These are phyloP conservation scores for Dryadomyces quercivorus DNA, from an alignment of 2,329 filamentous ascomycete genomes.

Conservation along the genomic window DNA sequence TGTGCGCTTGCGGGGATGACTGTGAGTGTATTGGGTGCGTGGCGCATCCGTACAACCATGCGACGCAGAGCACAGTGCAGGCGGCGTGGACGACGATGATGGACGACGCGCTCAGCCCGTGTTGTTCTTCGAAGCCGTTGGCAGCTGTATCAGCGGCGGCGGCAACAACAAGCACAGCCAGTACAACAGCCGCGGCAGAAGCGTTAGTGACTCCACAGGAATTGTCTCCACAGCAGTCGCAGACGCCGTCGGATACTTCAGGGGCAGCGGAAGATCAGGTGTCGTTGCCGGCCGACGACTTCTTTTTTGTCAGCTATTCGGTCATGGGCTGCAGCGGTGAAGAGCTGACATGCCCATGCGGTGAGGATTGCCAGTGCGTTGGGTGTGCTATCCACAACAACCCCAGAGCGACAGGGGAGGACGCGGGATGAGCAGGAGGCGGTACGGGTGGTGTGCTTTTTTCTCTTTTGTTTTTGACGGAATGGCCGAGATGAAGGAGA, in stretches of 20 bases:
- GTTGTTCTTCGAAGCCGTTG: background rate
- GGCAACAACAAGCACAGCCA: background rate
- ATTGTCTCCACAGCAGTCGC: slow-evolving; percentile 25
- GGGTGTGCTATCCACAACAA: slow-evolving; percentile 56
- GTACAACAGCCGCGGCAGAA: background rate
- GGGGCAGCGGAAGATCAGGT: slow-evolving; percentile 37
- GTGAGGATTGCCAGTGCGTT: slow-evolving; percentile 53
- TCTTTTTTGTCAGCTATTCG: slow-evolving; percentile 39
- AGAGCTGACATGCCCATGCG: slow-evolving; percentile 40
- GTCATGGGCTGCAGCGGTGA: slow-evolving; percentile 13
- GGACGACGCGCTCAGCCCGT: slow-evolving; percentile 4
- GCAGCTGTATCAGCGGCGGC: background rate
- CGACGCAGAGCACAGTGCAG: slow-evolving; percentile 12
- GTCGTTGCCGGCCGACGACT: slow-evolving; percentile 36
- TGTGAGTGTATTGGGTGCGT: slow-evolving; percentile 15
- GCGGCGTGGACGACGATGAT: slow-evolving; percentile 10
- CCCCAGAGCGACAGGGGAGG: background rate
- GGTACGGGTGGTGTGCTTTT: background rate
- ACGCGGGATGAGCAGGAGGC: background rate
- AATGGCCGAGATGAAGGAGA: background rate
- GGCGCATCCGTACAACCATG: slow-evolving; percentile 14
- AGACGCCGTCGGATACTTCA: slow-evolving; percentile 35
- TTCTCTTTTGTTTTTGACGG: background rate
- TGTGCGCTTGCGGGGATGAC: slow-evolving; percentile 14
- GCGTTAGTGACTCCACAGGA: slow-evolving; percentile 4